Conservation (phyloP, 2,329 filamentous ascomycete species). For the Leptographium galeiforme region DNA sequence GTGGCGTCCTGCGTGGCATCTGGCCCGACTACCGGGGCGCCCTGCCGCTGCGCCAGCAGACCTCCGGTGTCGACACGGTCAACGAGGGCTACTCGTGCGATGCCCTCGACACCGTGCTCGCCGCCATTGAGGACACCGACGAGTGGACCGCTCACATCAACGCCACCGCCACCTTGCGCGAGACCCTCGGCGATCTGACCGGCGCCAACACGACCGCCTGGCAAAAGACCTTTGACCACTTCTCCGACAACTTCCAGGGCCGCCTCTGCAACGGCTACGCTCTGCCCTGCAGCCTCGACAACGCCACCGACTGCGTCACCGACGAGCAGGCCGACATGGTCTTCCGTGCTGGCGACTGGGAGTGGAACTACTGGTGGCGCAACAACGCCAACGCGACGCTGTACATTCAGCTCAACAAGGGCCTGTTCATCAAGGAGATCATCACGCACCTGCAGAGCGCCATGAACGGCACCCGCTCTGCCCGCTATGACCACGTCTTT, state of each 20-base stretch:
- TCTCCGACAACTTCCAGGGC: conserved; percentile 5
- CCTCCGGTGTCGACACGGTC: conserved; percentile 1
- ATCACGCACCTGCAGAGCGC: background rate
- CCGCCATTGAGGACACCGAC: background rate
- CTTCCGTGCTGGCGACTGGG: conserved; percentile 5
- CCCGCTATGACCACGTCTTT: background rate
- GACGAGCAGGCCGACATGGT: conserved; percentile 1
- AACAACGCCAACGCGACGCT: background rate
- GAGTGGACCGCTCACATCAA: conserved; percentile 1
- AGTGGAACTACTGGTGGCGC: conserved; percentile 4
- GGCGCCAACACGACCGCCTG: background rate
- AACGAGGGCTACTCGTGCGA: conserved; percentile 2
- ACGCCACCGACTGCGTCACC: background rate
- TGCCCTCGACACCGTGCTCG: background rate
- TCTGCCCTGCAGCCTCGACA: conserved; percentile 1
- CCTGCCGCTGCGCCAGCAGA: background rate
- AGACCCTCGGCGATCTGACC: background rate
- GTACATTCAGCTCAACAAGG: conserved; percentile 1
- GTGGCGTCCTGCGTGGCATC: background rate
- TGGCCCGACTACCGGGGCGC: conserved; percentile 1
- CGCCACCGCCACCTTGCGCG: background rate
- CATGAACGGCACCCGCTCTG: background rate
- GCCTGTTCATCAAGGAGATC: conserved; percentile 3
- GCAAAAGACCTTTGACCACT: conserved; percentile 5
- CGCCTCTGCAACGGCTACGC: conserved; percentile 3